A percentile compares a stretch with the other conserved stretches of the same genome.
Evolutionary conservation across 495 filamentous ascomycete species (phyloP).

Genomic region (Penicillium antarcticum): DNA sequence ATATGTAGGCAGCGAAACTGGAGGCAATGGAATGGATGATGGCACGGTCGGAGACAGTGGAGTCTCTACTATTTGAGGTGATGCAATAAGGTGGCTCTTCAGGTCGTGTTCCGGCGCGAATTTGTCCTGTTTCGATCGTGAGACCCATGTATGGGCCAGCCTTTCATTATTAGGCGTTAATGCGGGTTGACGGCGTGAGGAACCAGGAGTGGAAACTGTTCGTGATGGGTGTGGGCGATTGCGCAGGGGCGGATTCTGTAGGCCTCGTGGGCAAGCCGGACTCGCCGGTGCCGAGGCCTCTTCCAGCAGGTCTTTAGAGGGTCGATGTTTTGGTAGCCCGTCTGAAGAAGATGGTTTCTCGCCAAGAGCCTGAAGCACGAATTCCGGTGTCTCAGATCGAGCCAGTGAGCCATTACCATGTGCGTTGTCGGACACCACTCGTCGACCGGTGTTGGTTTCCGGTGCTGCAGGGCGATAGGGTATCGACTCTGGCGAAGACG

Average conservation of each 20-base stretch:
- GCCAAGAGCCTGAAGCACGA: constrained; percentile 10
- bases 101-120: constrained; percentile 40
- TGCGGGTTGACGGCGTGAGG: constrained; percentile 22
- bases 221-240: constrained; percentile 33
- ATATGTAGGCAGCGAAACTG: constrained; percentile 82
- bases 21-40: constrained; percentile 71
- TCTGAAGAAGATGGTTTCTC: constrained; percentile 16
- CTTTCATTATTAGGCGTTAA: constrained; percentile 28
- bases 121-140: constrained; percentile 34
- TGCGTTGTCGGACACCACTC: constrained; percentile 22
- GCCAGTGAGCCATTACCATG: constrained; percentile 4
- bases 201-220: constrained; percentile 35
- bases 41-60: constrained; percentile 64
- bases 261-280: constrained; percentile 9
- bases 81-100: constrained; percentile 25
- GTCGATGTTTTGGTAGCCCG: constrained; percentile 16
- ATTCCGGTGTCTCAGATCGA: constrained; percentile 13
- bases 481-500: constrained; percentile 52
- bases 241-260: constrained; percentile 11
- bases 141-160: constrained; percentile 36
- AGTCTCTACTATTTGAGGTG: constrained; percentile 30
- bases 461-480: constrained; percentile 33
- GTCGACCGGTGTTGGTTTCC: constrained; percentile 21
- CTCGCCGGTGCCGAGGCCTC: constrained; percentile 20
- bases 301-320: constrained; percentile 25